These are phyloP conservation scores for Cladosporium colombiae DNA, from an alignment of 2,329 filamentous ascomycete genomes.

Conservation along the genomic window DNA sequence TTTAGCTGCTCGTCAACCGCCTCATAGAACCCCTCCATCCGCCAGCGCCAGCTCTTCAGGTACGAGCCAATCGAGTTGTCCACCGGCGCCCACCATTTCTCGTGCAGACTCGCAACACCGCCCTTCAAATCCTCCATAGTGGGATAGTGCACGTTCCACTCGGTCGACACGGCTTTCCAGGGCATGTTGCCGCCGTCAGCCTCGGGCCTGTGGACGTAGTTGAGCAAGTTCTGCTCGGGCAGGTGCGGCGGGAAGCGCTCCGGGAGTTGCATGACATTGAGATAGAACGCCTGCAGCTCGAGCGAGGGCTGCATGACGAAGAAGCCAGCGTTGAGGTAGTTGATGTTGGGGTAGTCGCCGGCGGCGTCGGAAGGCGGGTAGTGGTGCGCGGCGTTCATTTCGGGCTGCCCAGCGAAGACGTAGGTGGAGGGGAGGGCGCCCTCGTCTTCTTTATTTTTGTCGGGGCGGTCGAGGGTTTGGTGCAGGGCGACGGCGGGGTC, in stretches of 20 bases:
- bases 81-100: conserved; percentile 44
- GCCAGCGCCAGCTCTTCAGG: conserved; percentile 38
- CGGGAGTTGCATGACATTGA: conserved; percentile 32
- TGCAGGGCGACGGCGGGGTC: conserved; percentile 31
- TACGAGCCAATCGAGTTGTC: conserved; percentile 37
- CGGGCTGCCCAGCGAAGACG: conserved; percentile 38
- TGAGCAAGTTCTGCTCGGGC: conserved; percentile 42
- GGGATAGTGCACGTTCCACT: conserved; percentile 43
- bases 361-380: conserved; percentile 38
- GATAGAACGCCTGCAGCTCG: conserved; percentile 38
- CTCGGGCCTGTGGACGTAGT: conserved; percentile 37
- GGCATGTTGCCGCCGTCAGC: conserved; percentile 42
- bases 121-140: conserved; percentile 40
- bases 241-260: conserved; percentile 38
- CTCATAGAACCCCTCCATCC: conserved; percentile 41
- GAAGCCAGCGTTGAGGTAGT: conserved; percentile 43
- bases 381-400: conserved; percentile 37
- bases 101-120: conserved; percentile 41
- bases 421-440: conserved; percentile 35
- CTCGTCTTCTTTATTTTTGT: conserved; percentile 29
- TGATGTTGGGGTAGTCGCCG: conserved; percentile 34
- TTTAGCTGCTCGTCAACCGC: conserved; percentile 30
- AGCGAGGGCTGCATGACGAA: conserved; percentile 39
- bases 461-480: conserved; percentile 23
- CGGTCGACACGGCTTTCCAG: conserved; percentile 40